Percentiles rank a stretch among this genome's conserved stretches.
Evolutionary conservation across 2,329 filamentous ascomycete genomes (phyloP).

Genomic region (Fusarium robinianum): DNA sequence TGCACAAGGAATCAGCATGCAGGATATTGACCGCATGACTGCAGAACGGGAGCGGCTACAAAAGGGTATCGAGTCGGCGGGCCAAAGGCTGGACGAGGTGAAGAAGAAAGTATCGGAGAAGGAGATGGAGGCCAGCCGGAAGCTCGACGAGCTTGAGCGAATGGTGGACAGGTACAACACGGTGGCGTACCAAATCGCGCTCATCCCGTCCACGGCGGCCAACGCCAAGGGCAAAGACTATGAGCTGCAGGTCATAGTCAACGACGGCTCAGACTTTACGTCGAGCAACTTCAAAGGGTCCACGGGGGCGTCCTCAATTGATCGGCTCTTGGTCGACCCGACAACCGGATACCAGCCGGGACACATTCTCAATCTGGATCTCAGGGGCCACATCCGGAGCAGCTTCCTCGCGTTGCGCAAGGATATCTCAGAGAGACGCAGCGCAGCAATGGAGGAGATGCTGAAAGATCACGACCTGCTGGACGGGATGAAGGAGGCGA

Average conservation of each 20-base stretch:
- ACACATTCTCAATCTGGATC: conserved; percentile 85
- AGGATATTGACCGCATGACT: conserved; percentile 99
- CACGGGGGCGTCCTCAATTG: conserved; percentile 53
- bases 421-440: conserved; percentile 88
- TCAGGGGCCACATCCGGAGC: conserved; percentile 80
- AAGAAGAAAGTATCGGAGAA: conserved; percentile 83
- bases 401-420: conserved; percentile 79
- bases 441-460: conserved; percentile 81
- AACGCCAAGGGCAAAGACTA: conserved; percentile 87
- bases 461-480: conserved; percentile 94
- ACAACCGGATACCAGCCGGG: conserved; percentile 87
- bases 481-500: conserved; percentile 93
- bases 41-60: conserved; percentile 93
- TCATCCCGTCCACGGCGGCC: conserved; percentile 81
- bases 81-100: conserved; percentile 77
- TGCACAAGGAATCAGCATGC: conserved; percentile 90
- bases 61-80: conserved; percentile 78
- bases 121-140: conserved; percentile 82
- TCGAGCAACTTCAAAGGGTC: conserved; percentile 60
- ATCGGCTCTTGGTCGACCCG: conserved; percentile 80
- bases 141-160: conserved; percentile 90
- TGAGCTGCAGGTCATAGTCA: conserved; percentile 83
- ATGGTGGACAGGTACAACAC: conserved; percentile 92
- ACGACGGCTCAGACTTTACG: conserved; percentile 76
- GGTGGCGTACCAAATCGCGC: conserved; percentile 86